Conservation (phyloP, 176 grass and related monocot species). For the Melocanna baccifera region DNA sequence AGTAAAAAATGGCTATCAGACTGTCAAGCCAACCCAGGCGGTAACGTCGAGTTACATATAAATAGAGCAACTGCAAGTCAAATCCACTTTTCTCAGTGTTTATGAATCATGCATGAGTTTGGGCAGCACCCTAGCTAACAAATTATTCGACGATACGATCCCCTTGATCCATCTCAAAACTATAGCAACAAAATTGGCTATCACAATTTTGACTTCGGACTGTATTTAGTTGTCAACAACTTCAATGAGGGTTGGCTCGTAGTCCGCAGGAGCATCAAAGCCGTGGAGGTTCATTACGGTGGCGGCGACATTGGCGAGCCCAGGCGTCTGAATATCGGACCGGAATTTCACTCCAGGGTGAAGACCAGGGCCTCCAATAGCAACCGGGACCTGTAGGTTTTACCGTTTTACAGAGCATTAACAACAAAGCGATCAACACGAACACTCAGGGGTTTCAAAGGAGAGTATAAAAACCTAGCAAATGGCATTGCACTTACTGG, state of each 20-base stretch:
- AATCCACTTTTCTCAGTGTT: not conserved
- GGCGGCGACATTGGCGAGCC: slow-evolving; percentile 86
- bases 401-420: slow-evolving; percentile 16
- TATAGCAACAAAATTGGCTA: slow-evolving; percentile 51
- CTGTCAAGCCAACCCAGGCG: not conserved
- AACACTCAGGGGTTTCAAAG: not conserved
- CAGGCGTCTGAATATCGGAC: slow-evolving; percentile 51
- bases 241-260: slow-evolving; percentile 82
- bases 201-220: not conserved
- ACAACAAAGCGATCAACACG: not conserved
- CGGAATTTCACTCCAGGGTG: slow-evolving; percentile 70
- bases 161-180: slow-evolving; percentile 23
- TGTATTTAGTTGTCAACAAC: slow-evolving; percentile 53
- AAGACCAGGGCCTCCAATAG: slow-evolving; percentile 89
- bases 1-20: slow-evolving; percentile 12
- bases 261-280: slow-evolving; percentile 74
- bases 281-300: slow-evolving; percentile 97
- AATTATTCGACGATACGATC: slow-evolving; percentile 33
- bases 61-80: slow-evolving; percentile 10
- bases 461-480: not conserved
- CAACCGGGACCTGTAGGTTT: slow-evolving; percentile 80
- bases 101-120: not conserved
- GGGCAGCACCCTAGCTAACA: slow-evolving; percentile 16
- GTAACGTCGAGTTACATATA: slow-evolving; percentile 10
- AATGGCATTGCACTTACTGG: slow-evolving; percentile 54